These are phyloP conservation scores for Pisolithus tinctorius DNA, from an alignment of 768 basidiomycete species.

Conservation along the genomic window DNA sequence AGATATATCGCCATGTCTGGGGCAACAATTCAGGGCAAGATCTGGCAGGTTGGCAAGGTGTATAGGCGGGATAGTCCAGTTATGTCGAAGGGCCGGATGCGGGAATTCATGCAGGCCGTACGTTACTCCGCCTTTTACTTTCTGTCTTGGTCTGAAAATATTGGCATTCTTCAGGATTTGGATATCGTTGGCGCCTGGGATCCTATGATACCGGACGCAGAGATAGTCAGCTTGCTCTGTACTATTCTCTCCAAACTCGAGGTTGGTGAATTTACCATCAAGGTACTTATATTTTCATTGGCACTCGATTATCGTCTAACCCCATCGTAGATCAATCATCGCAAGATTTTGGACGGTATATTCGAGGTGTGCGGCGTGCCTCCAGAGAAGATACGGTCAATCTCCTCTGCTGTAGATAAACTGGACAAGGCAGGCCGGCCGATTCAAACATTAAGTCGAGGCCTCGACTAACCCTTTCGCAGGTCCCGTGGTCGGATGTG, in stretches of 20 bases:
- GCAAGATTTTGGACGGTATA: conserved; percentile 95
- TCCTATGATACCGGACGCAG: conserved; percentile 95
- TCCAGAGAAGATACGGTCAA: conserved; percentile 78
- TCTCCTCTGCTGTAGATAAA: conserved; percentile 97
- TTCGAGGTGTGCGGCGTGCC: conserved; percentile 97
- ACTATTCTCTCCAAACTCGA: conserved; percentile 79
- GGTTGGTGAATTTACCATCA: conserved; percentile 92
- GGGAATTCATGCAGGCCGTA: conserved; percentile 97
- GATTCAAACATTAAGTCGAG: not conserved
- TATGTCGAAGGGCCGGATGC: conserved; percentile 97
- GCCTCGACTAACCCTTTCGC: not conserved
- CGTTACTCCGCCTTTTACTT: conserved; percentile 17
- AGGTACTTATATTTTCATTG: conserved; percentile 38
- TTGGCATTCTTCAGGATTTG: conserved; percentile 59
- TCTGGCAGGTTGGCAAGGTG: conserved; percentile 99
- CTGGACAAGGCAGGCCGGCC: conserved; percentile 74
- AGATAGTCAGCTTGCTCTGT: conserved; percentile 75
- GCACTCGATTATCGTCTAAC: not conserved
- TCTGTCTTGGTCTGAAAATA: not conserved
- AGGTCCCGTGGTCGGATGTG: conserved; percentile 88
- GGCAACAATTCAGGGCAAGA: conserved; percentile 70
- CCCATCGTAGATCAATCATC: conserved; percentile 72
- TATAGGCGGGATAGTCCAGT: conserved; percentile 95
- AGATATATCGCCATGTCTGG: conserved; percentile 94
- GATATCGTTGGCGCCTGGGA: conserved; percentile 93